Conservation (phyloP, 2,329 filamentous ascomycete species). For the Cercospora beticola region DNA sequence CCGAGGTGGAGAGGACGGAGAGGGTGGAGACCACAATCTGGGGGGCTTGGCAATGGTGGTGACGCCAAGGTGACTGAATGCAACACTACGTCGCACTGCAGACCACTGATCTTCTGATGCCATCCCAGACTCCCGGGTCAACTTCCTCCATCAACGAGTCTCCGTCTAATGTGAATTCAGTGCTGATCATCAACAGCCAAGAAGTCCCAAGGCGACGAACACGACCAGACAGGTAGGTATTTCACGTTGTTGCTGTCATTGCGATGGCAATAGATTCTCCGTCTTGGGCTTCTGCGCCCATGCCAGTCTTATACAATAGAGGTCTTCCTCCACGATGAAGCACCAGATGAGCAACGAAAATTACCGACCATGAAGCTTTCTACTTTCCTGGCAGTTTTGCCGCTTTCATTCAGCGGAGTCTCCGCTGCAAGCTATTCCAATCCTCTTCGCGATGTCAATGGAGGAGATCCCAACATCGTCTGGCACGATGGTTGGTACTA, state of each 20-base stretch:
- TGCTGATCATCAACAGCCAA: background rate
- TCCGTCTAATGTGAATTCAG: background rate
- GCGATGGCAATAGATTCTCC: background rate
- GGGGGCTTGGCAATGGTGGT: background rate
- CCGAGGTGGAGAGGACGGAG: background rate
- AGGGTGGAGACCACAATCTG: background rate
- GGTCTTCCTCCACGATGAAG: background rate
- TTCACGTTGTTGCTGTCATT: background rate
- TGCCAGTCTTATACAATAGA: background rate
- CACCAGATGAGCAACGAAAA: background rate
- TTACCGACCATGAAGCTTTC: slow-evolving; percentile 2
- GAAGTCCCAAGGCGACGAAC: background rate
- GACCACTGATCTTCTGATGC: background rate
- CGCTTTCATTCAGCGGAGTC: background rate
- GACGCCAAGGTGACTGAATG: slow-evolving; percentile 5
- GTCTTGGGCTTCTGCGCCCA: slow-evolving; percentile 1
- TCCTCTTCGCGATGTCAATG: slow-evolving; percentile 52
- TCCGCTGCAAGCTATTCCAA: slow-evolving; percentile 48
- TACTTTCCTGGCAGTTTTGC: background rate
- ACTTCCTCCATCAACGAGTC: background rate
- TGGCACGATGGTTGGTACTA: slow-evolving; percentile 58
- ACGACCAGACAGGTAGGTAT: background rate
- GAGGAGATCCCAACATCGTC: slow-evolving; percentile 56
- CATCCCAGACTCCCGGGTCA: background rate
- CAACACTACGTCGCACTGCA: background rate